phyloP scores from a whole-genome alignment of 1,139 yeast genomes.

The Yamadazyma blattariae region DNA sequence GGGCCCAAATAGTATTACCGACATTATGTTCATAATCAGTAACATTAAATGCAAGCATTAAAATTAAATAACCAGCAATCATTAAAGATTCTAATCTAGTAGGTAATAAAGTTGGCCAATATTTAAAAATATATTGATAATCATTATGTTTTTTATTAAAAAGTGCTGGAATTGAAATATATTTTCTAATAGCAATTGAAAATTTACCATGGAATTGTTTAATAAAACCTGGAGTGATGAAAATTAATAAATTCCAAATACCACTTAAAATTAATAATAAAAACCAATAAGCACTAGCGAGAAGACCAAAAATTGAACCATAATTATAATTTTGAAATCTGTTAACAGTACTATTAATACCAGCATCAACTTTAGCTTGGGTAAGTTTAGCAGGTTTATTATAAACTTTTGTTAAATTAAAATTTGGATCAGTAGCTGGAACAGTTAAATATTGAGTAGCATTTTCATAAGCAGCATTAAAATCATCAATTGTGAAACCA shows the following conservation, averaged over 20 bases:
- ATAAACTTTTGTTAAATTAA: slow-evolving; percentile 24
- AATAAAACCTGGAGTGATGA: slow-evolving; percentile 34
- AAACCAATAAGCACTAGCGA: slow-evolving; percentile 48
- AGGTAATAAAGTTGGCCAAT: slow-evolving; percentile 47
- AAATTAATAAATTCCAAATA: slow-evolving; percentile 31
- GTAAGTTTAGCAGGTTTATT: slow-evolving; percentile 27
- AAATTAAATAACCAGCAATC: slow-evolving; percentile 46
- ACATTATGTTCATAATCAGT: slow-evolving; percentile 39
- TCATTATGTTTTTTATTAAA: slow-evolving; percentile 41
- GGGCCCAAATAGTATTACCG: slow-evolving; percentile 33
- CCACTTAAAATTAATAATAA: slow-evolving; percentile 42
- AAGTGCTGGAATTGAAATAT: slow-evolving; percentile 49
- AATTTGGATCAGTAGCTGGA: slow-evolving; percentile 25
- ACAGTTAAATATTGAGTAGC: slow-evolving; percentile 31
- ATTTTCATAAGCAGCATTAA: slow-evolving; percentile 32
- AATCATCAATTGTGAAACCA: slow-evolving; percentile 25
- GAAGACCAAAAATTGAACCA: slow-evolving; percentile 49
- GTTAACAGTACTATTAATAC: slow-evolving; percentile 35
- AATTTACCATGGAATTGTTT: slow-evolving; percentile 28
- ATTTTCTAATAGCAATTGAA: slow-evolving; percentile 37
- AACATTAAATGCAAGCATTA: slow-evolving; percentile 46
- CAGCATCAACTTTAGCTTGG: slow-evolving; percentile 23
- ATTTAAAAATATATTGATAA: slow-evolving; percentile 25
- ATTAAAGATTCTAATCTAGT: slow-evolving; percentile 60
- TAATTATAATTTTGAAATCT: slow-evolving; percentile 40